Base-by-base conservation (phyloP, 202 grass and related monocot genomes). In the Zoysia matrella region DNA sequence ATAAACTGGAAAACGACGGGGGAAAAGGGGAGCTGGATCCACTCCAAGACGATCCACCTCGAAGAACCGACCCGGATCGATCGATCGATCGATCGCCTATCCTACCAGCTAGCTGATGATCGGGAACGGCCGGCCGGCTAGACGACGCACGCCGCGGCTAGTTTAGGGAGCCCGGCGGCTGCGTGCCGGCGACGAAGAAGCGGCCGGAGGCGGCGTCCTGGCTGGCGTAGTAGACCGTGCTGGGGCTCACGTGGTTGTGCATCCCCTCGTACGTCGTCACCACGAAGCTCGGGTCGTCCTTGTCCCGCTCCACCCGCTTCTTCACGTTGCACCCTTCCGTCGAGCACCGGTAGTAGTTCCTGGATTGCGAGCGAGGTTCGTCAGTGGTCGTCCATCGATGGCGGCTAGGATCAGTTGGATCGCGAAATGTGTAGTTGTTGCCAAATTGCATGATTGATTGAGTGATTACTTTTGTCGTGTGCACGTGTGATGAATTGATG, bases 301-400 rank as follows among this genome's bases (percentile, higher is more conserved):
- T 87, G 53, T 89, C 88, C 74, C 89, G 84, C 80, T 97, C 88
- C 82, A 97, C 94, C 81, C 88, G 77, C 79, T 94, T 96, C 86
- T 96, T 96, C 83, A 96, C 93, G 79, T 10, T 70, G 88, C 93
- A 93, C 82, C 90, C 90, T 64, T 96, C 89, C 75, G 87, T 92
- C 45, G 90, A 92, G 77, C 93, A 96, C 85, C 87, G 83, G 83
- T 96, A 93, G 86, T 96, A 96, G 79, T 92, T 96, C 85, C 93
- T 95, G 85, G 4, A 4, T 14, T 55, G 22, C 22, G 22, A 3
- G 53, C 11, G 2, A 3, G 13, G 5, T 8, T 43, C 2, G 16
- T 46, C 11, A 53, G 12, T 58, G 16, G 72, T 42, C 45, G 45
- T 46, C 45, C 45, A 46, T 46, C 22, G 45, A 5, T 5, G 45